A percentile compares a stretch with the other conserved stretches of the same genome.
Evolutionary conservation across 2,329 filamentous ascomycete species (phyloP).

Genomic region (Seiridium unicorne): DNA sequence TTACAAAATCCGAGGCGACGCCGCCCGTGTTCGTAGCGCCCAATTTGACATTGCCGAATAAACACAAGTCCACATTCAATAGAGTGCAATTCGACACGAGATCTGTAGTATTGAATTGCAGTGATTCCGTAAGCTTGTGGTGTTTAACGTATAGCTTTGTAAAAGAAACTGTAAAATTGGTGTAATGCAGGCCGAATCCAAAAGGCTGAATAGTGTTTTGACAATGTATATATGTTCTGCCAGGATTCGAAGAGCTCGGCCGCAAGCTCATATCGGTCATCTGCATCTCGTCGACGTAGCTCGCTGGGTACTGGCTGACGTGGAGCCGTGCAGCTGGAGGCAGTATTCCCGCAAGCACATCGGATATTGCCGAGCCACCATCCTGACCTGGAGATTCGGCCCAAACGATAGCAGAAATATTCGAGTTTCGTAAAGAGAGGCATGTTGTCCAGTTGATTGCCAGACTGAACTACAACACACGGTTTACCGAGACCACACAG

Average conservation of each 20-base stretch:
- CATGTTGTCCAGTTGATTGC: conserved; percentile 41
- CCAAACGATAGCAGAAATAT: conserved; percentile 47
- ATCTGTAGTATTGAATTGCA: not conserved
- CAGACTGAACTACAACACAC: conserved; percentile 49
- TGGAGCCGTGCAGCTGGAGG: conserved; percentile 45
- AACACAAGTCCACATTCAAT: not conserved
- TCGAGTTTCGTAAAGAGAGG: conserved; percentile 39
- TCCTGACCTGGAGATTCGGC: conserved; percentile 50
- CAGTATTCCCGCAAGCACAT: conserved; percentile 43
- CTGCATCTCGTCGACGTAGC: conserved; percentile 40
- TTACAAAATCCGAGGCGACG: not conserved
- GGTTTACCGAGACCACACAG: conserved; percentile 40
- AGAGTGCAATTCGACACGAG: not conserved
- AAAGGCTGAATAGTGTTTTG: not conserved
- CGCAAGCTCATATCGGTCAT: conserved; percentile 49
- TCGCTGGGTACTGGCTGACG: conserved; percentile 45
- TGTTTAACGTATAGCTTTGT: not conserved
- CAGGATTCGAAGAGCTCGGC: conserved; percentile 27
- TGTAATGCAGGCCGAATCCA: not conserved
- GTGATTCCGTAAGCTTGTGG: not conserved
- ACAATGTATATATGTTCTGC: not conserved
- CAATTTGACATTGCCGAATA: not conserved
- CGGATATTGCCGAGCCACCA: conserved; percentile 45
- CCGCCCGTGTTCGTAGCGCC: not conserved
- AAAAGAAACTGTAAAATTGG: not conserved